Evolutionary conservation across 169 alveolate species (phyloP).

Genomic region (Ichthyophthirius multifiliis): DNA sequence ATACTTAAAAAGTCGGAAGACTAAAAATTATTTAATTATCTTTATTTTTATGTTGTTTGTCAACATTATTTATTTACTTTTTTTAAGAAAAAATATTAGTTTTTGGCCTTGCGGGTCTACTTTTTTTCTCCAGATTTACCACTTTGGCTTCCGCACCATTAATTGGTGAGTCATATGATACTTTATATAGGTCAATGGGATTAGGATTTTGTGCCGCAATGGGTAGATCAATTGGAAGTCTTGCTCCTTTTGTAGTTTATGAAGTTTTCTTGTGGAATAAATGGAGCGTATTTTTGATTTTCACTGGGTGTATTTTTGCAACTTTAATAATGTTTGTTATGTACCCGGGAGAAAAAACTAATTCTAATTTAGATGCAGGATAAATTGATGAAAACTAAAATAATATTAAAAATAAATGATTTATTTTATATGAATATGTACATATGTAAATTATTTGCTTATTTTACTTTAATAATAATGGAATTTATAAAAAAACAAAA

Average conservation of each 20-base stretch:
- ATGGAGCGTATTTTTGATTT: constrained; percentile 17
- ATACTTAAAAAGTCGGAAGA: constrained; percentile 7
- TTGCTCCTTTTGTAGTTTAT: constrained; percentile 19
- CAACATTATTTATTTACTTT: constrained; percentile 8
- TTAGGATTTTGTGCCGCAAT: constrained; percentile 18
- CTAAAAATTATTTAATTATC: background rate
- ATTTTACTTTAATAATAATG: too few relatives aligned
- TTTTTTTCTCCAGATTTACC: constrained; percentile 26
- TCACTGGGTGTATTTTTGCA: too few relatives aligned
- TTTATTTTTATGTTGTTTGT: background rate
- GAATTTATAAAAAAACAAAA: too few relatives aligned
- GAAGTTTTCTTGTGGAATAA: constrained; percentile 13
- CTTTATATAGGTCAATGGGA: constrained; percentile 29
- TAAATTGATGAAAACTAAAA: too few relatives aligned
- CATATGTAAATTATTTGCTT: too few relatives aligned
- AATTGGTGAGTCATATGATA: constrained; percentile 27
- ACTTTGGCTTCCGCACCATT: constrained; percentile 17
- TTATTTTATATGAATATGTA: too few relatives aligned
- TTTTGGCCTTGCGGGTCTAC: constrained; percentile 3
- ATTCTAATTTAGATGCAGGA: too few relatives aligned
- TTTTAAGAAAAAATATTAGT: constrained; percentile 8
- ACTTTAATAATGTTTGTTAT: too few relatives aligned
- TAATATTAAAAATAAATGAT: too few relatives aligned
- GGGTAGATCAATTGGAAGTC: constrained; percentile 16
- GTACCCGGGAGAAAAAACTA: too few relatives aligned